A percentile compares a stretch with the other conserved stretches of the same genome.
These are phyloP conservation scores for Phialocephala subalpina DNA, from an alignment of 2,329 filamentous ascomycete genomes.

Conservation along the genomic window DNA sequence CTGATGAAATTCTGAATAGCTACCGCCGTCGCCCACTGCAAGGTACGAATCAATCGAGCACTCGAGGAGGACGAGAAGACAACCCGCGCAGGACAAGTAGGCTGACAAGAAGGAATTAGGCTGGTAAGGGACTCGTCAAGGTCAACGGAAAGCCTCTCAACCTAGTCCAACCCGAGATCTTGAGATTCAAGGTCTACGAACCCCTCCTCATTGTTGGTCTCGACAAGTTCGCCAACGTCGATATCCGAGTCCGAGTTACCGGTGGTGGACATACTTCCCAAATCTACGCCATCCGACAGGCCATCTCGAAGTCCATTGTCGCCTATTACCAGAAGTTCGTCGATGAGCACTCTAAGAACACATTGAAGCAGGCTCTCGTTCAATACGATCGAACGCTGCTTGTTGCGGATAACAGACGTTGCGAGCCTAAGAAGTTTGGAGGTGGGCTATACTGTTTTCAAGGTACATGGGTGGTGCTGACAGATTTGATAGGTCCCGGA, in stretches of 20 bases:
- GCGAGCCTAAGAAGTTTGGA: slow-evolving; percentile 95
- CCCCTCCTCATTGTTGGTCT: slow-evolving; percentile 95
- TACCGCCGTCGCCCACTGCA: slow-evolving; percentile 79
- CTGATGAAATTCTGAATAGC: slow-evolving; percentile 56
- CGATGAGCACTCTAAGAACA: slow-evolving; percentile 99
- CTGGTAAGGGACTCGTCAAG: slow-evolving; percentile 92
- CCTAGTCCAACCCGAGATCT: slow-evolving; percentile 94
- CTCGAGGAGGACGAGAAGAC: slow-evolving; percentile 13
- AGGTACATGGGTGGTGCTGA: slow-evolving; percentile 30
- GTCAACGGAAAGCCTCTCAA: slow-evolving; percentile 97
- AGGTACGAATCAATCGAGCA: slow-evolving; percentile 58
- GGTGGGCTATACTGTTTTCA: slow-evolving; percentile 42
- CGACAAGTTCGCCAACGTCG: slow-evolving; percentile 96
- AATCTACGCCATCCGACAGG: slow-evolving; percentile 98
- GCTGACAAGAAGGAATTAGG: slow-evolving; percentile 52
- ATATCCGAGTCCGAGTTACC: slow-evolving; percentile 95
- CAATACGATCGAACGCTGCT: slow-evolving; percentile 97
- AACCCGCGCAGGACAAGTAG: slow-evolving; percentile 22
- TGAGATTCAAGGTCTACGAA: slow-evolving; percentile 99
- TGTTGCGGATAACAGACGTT: slow-evolving; percentile 98
- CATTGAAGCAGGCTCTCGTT: slow-evolving; percentile 95
- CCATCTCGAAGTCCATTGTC: slow-evolving; percentile 96
- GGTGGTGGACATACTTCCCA: slow-evolving; percentile 98
- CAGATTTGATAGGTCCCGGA: slow-evolving; percentile 78
- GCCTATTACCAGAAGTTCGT: slow-evolving; percentile 99